Evolutionary conservation across 2,329 filamentous ascomycete species (phyloP).

Genomic region (Claviceps sp.): DNA sequence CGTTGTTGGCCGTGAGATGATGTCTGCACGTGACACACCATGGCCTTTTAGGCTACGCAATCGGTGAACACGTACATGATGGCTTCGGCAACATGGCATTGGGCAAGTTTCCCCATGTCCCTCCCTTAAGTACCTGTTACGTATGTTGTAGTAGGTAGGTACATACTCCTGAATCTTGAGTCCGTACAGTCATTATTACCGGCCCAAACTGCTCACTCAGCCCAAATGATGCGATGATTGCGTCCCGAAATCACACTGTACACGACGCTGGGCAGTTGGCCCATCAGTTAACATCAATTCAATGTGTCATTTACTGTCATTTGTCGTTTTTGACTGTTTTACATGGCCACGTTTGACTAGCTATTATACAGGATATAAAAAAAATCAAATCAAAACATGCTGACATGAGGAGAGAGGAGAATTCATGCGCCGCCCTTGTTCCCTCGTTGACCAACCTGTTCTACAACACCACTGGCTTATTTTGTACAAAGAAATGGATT

Average conservation of each 20-base stretch:
- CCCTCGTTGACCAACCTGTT: background rate
- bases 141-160: too few species aligned
- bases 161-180: too few species aligned
- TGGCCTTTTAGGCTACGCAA: conserved; percentile 1
- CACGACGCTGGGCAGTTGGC: background rate
- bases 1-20: conserved; percentile 16
- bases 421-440: conserved; percentile 15
- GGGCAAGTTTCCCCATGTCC: too few species aligned
- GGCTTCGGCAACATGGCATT: background rate
- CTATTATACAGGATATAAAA: conserved; percentile 22
- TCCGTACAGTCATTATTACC: too few species aligned
- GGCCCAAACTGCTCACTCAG: too few species aligned
- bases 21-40: conserved; percentile 17
- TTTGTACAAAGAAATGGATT: conserved; percentile 13
- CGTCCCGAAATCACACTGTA: too few species aligned
- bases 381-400: conserved; percentile 15
- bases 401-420: conserved; percentile 20
- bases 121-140: too few species aligned
- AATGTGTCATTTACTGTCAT: background rate
- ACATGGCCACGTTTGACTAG: conserved; percentile 14
- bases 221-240: too few species aligned
- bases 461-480: conserved; percentile 29
- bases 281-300: background rate
- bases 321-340: conserved; percentile 14
- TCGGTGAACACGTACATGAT: background rate